Percentiles rank a stretch among this genome's conserved stretches.
Conservation (phyloP, 306 rosid species). For the Quercus wislizeni region DNA sequence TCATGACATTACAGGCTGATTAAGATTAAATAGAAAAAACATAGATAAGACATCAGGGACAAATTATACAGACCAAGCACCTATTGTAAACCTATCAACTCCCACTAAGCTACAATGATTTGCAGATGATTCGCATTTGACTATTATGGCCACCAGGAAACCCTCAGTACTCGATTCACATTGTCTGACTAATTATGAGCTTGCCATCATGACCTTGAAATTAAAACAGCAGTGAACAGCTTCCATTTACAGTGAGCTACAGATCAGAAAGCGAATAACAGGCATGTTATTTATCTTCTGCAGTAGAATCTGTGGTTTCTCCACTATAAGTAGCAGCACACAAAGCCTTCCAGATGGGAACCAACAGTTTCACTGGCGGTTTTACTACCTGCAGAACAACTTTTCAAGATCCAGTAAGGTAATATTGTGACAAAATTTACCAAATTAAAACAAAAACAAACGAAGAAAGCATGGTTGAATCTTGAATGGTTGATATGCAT, state of each 20-base stretch:
- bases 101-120: too few relatives aligned
- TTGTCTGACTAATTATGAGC: not conserved
- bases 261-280: not conserved
- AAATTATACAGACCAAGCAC: not conserved
- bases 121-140: not conserved
- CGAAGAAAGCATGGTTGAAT: too few relatives aligned
- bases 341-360: conserved; percentile 84
- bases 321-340: conserved; percentile 51
- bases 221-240: not conserved
- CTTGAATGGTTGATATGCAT: too few relatives aligned
- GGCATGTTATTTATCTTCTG: not conserved
- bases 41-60: not conserved
- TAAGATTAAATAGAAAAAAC: not conserved
- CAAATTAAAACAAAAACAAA: too few relatives aligned
- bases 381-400: conserved; percentile 46
- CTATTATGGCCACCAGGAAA: not conserved
- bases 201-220: not conserved
- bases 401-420: conserved; percentile 4
- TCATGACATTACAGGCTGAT: not conserved
- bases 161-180: not conserved
- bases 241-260: not conserved
- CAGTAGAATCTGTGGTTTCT: not conserved
- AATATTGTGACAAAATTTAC: not conserved
- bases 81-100: too few relatives aligned
- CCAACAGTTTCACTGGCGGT: conserved; percentile 75